phyloP scores from a whole-genome alignment of 345 rosid genomes.

The Eucalyptus tenuipes region DNA sequence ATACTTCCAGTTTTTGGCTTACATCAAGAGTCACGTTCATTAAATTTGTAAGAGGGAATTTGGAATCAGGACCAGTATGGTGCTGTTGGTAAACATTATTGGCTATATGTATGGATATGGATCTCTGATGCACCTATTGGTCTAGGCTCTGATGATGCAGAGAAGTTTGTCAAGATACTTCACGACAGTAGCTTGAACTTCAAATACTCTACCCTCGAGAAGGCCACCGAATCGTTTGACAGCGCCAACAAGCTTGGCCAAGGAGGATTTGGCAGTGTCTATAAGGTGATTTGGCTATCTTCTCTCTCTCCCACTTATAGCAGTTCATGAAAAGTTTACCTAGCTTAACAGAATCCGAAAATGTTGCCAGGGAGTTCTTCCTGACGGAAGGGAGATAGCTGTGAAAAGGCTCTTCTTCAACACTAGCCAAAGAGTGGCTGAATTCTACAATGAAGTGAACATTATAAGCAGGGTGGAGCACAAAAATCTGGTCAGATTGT shows the following conservation, averaged over 20 bases:
- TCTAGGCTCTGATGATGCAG: slow-evolving; percentile 61
- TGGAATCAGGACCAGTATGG: not conserved
- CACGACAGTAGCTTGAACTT: slow-evolving; percentile 78
- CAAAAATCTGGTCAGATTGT: slow-evolving; percentile 77
- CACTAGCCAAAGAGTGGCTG: slow-evolving; percentile 76
- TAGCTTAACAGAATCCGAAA: not conserved
- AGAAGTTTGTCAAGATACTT: slow-evolving; percentile 53
- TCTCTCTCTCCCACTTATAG: not conserved
- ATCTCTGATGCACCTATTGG: not conserved
- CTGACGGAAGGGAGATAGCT: slow-evolving; percentile 85
- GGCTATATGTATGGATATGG: not conserved
- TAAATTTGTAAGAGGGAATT: not conserved
- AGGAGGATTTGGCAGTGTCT: slow-evolving; percentile 92
- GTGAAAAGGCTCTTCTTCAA: slow-evolving; percentile 87
- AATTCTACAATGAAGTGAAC: slow-evolving; percentile 90
- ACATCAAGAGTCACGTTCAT: not conserved
- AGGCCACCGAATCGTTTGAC: slow-evolving; percentile 68
- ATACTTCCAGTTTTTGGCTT: not conserved
- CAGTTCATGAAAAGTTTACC: not conserved
- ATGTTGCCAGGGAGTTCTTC: slow-evolving; percentile 53
- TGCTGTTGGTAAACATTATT: not conserved
- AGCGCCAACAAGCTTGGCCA: slow-evolving; percentile 79
- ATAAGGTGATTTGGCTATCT: slow-evolving; percentile 38
- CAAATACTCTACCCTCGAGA: slow-evolving; percentile 81
- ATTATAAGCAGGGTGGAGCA: slow-evolving; percentile 83